A percentile compares a stretch with the other conserved stretches of the same genome.
Conservation (phyloP, 2,329 filamentous ascomycete species). For the Parascedosporium putredinis region DNA sequence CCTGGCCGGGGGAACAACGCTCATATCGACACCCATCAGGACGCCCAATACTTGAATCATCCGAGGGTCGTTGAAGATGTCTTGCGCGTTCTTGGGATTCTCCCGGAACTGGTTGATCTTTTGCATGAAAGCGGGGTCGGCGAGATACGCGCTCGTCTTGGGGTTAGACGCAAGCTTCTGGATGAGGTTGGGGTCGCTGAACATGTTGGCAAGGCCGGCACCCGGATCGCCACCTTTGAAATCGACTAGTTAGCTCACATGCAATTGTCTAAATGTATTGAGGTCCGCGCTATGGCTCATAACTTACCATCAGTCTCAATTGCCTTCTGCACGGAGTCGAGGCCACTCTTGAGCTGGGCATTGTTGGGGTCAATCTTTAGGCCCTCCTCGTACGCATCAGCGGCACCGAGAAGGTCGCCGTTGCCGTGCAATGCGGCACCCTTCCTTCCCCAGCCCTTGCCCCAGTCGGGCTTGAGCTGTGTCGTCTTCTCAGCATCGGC, state of each 20-base stretch:
- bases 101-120: constrained; percentile 74
- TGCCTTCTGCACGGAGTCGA: constrained; percentile 75
- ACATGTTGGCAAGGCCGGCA: constrained; percentile 79
- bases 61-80: constrained; percentile 78
- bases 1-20: constrained; percentile 28
- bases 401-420: constrained; percentile 73
- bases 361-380: constrained; percentile 87
- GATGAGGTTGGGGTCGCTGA: constrained; percentile 83
- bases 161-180: constrained; percentile 89
- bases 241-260: constrained; percentile 14
- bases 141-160: constrained; percentile 75
- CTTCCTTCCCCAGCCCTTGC: constrained; percentile 91
- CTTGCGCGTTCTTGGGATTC: constrained; percentile 69
- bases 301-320: constrained; percentile 51
- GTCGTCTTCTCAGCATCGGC: constrained; percentile 89
- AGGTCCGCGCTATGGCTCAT: background rate
- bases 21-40: constrained; percentile 87
- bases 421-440: constrained; percentile 82
- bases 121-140: constrained; percentile 77
- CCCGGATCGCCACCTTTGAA: constrained; percentile 48
- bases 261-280: too few species aligned
- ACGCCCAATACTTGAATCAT: constrained; percentile 94
- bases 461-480: constrained; percentile 94
- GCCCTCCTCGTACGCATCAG: constrained; percentile 89
- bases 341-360: constrained; percentile 80